These are phyloP conservation scores for Hirsutella rhossiliensis DNA, from an alignment of 2,329 filamentous ascomycete species.

Conservation along the genomic window DNA sequence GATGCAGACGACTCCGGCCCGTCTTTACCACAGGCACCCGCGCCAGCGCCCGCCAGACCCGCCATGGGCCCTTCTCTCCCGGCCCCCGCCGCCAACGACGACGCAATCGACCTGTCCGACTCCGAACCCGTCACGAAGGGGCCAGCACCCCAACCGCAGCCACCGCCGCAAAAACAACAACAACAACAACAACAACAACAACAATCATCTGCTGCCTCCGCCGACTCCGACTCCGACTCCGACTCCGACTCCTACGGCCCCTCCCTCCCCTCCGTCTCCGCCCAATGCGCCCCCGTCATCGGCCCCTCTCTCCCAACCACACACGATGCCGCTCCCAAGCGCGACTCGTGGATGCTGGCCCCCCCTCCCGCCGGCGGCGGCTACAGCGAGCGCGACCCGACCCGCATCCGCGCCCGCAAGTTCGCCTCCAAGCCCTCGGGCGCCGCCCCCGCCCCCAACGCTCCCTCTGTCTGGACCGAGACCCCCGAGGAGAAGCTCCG, in stretches of 20 bases:
- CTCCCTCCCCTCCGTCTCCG: constrained; percentile 39
- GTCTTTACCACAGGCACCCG: not conserved
- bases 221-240: constrained; percentile 28
- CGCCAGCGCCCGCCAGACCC: constrained; percentile 19
- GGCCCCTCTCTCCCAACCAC: constrained; percentile 22
- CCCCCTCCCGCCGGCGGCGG: constrained; percentile 46
- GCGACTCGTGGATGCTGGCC: constrained; percentile 78
- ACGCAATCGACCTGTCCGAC: constrained; percentile 29
- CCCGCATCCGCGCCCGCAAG: constrained; percentile 68
- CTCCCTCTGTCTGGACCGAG: constrained; percentile 77
- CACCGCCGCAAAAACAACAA: no score
- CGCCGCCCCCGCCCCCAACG: constrained; percentile 15
- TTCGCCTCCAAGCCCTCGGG: constrained; percentile 55
- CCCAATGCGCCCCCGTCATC: constrained; percentile 31
- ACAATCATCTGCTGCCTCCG: no score
- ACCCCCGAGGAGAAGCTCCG: constrained; percentile 80
- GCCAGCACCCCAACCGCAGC: not conserved
- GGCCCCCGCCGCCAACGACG: not conserved
- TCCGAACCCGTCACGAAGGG: constrained; percentile 22
- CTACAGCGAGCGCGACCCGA: constrained; percentile 61
- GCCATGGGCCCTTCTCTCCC: constrained; percentile 11
- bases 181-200: no score
- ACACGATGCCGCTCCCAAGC: constrained; percentile 37
- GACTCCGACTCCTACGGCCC: constrained; percentile 43
- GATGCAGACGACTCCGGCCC: not conserved